These are phyloP conservation scores for Beauveria scarabaeidicola DNA, from an alignment of 2,329 filamentous ascomycete species.

Conservation along the genomic window DNA sequence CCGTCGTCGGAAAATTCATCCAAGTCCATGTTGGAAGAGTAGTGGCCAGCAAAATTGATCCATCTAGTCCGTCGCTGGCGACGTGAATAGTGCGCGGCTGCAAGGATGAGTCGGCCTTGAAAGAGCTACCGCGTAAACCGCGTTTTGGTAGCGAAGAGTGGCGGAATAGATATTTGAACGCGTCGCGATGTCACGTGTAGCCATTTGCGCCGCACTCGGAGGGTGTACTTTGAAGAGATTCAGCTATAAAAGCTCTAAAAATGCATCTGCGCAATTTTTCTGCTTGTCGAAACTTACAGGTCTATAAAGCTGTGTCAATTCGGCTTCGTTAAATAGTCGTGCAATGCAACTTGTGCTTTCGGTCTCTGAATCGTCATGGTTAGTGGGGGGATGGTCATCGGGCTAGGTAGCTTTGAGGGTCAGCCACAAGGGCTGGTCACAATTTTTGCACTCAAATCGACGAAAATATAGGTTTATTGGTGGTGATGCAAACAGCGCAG, in stretches of 20 bases:
- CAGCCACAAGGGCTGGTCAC: not conserved
- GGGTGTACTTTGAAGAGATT: not conserved
- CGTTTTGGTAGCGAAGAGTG: not conserved
- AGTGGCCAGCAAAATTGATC: not conserved
- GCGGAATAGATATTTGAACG: not conserved
- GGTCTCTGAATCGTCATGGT: not conserved
- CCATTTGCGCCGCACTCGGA: not conserved
- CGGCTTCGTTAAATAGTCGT: not conserved
- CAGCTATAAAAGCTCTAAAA: not conserved
- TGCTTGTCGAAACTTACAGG: not conserved
- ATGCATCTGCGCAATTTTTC: too few relatives aligned
- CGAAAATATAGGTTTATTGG: not conserved
- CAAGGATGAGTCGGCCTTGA: not conserved
- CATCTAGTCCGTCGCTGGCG: not conserved
- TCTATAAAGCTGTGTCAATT: not conserved
- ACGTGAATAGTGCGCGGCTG: not conserved
- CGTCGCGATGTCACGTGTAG: slow-evolving; percentile 21
- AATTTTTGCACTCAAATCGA: not conserved
- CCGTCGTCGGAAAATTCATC: slow-evolving; percentile 58
- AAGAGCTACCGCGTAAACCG: not conserved
- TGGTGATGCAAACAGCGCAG: not conserved
- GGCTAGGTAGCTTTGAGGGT: not conserved
- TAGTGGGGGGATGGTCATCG: not conserved
- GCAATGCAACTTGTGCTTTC: not conserved
- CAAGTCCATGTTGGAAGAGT: slow-evolving; percentile 26